phyloP scores from a whole-genome alignment of 1,139 yeast species.

The Suhomyces guaymorum region DNA sequence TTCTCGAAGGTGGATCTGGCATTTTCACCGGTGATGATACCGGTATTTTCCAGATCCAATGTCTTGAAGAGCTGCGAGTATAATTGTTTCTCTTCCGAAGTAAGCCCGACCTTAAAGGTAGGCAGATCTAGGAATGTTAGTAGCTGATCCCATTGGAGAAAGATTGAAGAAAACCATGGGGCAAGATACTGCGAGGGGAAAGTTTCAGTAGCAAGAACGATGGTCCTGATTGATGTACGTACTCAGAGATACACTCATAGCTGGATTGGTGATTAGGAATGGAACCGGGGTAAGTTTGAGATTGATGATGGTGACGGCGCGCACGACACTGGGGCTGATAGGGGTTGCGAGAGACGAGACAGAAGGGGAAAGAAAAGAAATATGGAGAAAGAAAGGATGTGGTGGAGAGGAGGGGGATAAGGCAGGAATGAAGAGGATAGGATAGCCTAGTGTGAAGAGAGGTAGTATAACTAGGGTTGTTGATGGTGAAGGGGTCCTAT shows the following conservation, averaged over 20 bases:
- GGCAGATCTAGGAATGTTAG: conserved; percentile 34
- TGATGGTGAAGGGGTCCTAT: too few species aligned
- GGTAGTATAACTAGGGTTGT: too few species aligned
- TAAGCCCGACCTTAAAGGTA: conserved; percentile 53
- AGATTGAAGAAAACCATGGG: neutral
- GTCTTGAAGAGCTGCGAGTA: conserved; percentile 75
- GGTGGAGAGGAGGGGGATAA: neutral
- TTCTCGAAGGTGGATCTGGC: conserved; percentile 86
- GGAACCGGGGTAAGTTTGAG: conserved; percentile 5
- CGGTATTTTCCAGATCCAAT: conserved; percentile 77
- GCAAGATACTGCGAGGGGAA: too few species aligned
- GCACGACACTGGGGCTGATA: conserved; percentile 3
- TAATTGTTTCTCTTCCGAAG: conserved; percentile 74
- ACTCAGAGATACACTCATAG: conserved; percentile 33
- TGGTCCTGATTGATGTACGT: conserved; percentile 20
- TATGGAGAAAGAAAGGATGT: neutral
- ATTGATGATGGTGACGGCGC: conserved; percentile 1
- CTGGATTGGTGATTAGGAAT: neutral
- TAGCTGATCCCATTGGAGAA: conserved; percentile 11
- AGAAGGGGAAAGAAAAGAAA: too few species aligned
- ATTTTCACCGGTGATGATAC: conserved; percentile 85
- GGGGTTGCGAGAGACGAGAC: neutral
- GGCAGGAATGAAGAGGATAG: neutral
- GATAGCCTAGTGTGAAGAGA: too few species aligned
- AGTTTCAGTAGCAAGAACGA: too few species aligned